Evolutionary conservation across 2,329 filamentous ascomycete species (phyloP), one percentile per base, ranked within the genome.

Genomic region (Stemphylium lycopersici): DNA sequence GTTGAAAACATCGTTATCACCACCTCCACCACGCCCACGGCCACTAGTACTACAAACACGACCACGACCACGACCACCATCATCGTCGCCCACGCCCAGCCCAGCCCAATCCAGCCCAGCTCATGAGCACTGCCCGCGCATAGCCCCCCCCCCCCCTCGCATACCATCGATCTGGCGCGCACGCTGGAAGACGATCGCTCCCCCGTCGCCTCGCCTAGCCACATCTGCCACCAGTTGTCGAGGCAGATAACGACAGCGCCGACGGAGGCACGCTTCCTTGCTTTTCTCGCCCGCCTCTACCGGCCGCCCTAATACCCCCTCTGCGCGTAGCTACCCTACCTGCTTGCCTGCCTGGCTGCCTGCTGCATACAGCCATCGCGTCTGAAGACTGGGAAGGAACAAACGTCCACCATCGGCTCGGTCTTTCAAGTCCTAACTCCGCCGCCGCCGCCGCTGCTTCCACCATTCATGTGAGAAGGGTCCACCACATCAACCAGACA

Each of bases 271-370:
- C 71, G 72, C 64, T 78, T 77, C 62, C 76, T 79, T 54, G 70
- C 76, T 55, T 79, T 78, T 63, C 74, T 80, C 50, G 74, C 76
- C 44, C 73, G 76, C 55, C 75, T 80, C 46, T 79, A 74, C 66
- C 74, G 73, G 60, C 78, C 78, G 41, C 78, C 78, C 59, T 80
- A 79, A 77, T 63, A 60, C 47, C 7, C 15, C 38, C 48, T 50
- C 32, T 31, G 42, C 55, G 33, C 56, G 45, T 59, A 52, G 39
- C 62, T 33, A 24, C 26, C 15, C 7, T 22, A 38, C 20, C 44
- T 20, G 22, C 33, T 10, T 36, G 20, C 20, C 20, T 20, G 20
- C 15, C 7, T 22, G 16, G 13, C 44, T 20, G 22, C 33, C n/a
- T 36, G 36, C 47, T 50, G 44, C 55, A 38, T 56, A 20, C 56